A percentile compares a stretch with the other conserved stretches of the same genome.
These are phyloP conservation scores for Calonectria pauciramosa DNA, from an alignment of 2,329 filamentous ascomycete species.

Conservation along the genomic window DNA sequence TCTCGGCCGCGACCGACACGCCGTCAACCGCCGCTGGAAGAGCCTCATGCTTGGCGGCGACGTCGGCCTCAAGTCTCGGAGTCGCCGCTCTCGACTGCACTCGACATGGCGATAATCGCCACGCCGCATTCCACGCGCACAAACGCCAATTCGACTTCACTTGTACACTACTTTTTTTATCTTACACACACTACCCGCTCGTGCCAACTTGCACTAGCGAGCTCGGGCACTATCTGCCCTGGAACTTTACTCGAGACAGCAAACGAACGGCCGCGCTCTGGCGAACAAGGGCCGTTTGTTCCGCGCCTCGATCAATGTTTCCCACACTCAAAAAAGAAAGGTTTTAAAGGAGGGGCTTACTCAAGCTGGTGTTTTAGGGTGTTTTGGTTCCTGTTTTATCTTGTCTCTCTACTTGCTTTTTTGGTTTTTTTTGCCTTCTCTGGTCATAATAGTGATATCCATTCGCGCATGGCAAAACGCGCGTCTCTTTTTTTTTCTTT, in stretches of 20 bases:
- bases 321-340: constrained; percentile 30
- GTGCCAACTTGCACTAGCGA: neutral
- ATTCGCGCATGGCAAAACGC: constrained; percentile 31
- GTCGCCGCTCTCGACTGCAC: constrained; percentile 63
- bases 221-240: neutral
- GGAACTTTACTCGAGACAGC: constrained; percentile 14
- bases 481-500: constrained; percentile 24
- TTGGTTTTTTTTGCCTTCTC: neutral
- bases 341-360: constrained; percentile 35
- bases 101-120: constrained; percentile 66
- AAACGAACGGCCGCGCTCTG: constrained; percentile 22
- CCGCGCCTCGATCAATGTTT: neutral
- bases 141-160: constrained; percentile 21
- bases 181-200: constrained; percentile 17
- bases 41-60: constrained; percentile 71
- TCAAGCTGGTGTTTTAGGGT: constrained; percentile 35
- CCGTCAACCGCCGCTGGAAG: constrained; percentile 73
- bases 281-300: neutral
- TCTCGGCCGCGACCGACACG: constrained; percentile 71
- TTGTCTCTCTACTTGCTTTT: constrained; percentile 18
- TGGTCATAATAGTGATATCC: constrained; percentile 44
- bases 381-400: constrained; percentile 34
- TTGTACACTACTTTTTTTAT: constrained; percentile 31
- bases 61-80: constrained; percentile 67
- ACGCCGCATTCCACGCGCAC: neutral